A percentile compares a stretch with the other conserved stretches of the same genome.
Conservation (phyloP, 2,329 filamentous ascomycete genomes). For the Paradendryphiella salina region DNA sequence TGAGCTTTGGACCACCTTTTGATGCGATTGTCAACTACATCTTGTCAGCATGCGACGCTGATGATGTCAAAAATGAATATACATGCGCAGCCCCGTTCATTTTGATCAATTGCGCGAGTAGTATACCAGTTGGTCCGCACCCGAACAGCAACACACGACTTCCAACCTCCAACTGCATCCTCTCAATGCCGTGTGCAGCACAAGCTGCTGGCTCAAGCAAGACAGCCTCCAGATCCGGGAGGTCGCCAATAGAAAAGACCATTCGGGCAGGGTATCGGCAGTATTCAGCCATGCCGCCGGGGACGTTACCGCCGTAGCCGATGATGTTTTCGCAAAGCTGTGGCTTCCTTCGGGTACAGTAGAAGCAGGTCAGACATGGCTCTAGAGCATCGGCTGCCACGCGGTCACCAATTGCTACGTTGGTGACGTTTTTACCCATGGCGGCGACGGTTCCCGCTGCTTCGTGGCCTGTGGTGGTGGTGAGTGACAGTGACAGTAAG, state of each 20-base stretch:
- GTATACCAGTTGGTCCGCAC: conserved; percentile 67
- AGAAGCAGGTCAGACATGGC: conserved; percentile 72
- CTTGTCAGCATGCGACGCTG: neutral
- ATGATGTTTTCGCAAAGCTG: conserved; percentile 71
- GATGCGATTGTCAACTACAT: conserved; percentile 65
- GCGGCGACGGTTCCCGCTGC: conserved; percentile 67
- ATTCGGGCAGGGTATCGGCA: conserved; percentile 59
- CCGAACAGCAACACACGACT: conserved; percentile 68
- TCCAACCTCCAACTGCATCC: conserved; percentile 67
- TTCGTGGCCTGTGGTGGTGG: conserved; percentile 59
- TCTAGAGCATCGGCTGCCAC: conserved; percentile 66
- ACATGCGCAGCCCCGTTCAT: conserved; percentile 69
- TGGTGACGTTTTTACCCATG: conserved; percentile 61
- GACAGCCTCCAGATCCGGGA: conserved; percentile 69
- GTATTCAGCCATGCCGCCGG: conserved; percentile 75
- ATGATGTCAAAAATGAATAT: neutral
- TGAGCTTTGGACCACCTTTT: conserved; percentile 70
- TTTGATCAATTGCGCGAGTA: conserved; percentile 64
- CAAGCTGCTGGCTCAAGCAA: conserved; percentile 72
- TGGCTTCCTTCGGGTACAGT: conserved; percentile 69
- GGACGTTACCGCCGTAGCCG: conserved; percentile 68
- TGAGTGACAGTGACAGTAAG: neutral
- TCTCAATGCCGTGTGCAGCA: conserved; percentile 70
- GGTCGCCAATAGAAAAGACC: conserved; percentile 68
- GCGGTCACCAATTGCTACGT: conserved; percentile 64